Percentiles rank a stretch among this genome's conserved stretches.
Conservation (phyloP, 2,329 filamentous ascomycete genomes). For the Fusarium austroafricanum region DNA sequence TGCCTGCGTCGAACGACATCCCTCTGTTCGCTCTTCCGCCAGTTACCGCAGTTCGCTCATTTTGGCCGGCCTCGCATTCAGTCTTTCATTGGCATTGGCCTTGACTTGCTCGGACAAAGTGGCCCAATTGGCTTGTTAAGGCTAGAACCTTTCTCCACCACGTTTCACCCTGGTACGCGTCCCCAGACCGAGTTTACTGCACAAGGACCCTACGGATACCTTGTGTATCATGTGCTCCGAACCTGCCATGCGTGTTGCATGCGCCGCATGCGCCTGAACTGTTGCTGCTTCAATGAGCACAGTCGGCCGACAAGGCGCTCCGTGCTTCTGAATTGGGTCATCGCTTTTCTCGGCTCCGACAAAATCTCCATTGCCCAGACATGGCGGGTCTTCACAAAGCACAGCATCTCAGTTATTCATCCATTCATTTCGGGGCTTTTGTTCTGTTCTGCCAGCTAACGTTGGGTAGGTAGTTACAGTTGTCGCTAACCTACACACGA, state of each 20-base stretch:
- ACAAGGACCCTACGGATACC: neutral
- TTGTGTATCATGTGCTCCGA: constrained; percentile 29
- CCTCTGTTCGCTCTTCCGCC: neutral
- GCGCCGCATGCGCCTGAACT: constrained; percentile 28
- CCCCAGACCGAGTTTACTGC: constrained; percentile 24
- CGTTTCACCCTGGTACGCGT: constrained; percentile 26
- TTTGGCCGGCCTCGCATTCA: neutral
- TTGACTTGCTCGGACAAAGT: constrained; percentile 12
- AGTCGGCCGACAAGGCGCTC: constrained; percentile 39
- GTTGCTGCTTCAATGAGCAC: neutral
- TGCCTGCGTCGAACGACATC: constrained; percentile 6
- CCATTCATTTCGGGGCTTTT: no score
- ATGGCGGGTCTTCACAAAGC: neutral
- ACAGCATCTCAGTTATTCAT: no score
- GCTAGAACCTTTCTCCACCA: constrained; percentile 34
- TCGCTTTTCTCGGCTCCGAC: constrained; percentile 43
- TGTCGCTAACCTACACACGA: neutral
- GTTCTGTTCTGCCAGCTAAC: neutral
- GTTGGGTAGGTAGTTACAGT: no score
- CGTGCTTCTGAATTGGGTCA: constrained; percentile 24
- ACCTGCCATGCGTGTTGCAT: constrained; percentile 24
- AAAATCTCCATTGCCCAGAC: neutral
- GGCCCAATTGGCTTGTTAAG: constrained; percentile 22
- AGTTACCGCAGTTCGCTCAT: constrained; percentile 5
- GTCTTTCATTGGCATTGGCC: constrained; percentile 1